These are phyloP conservation scores for Penicillium nucicola DNA, from an alignment of 495 filamentous ascomycete species.

Conservation along the genomic window DNA sequence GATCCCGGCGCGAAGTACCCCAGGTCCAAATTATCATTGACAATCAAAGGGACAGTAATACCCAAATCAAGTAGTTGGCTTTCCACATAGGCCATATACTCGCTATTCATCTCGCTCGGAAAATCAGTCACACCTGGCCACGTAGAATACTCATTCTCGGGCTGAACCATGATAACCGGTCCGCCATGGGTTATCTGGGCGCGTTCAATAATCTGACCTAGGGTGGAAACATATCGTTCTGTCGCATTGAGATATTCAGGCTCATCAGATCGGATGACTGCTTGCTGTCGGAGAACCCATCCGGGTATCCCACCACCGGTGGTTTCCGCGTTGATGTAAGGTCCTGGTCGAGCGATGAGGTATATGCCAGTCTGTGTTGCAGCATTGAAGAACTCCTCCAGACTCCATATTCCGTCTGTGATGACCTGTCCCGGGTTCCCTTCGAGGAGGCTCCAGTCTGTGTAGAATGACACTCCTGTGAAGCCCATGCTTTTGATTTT, in stretches of 20 bases:
- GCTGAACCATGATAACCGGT: slow-evolving; percentile 67
- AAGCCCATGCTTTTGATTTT: slow-evolving; percentile 73
- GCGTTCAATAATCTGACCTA: slow-evolving; percentile 57
- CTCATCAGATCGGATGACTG: slow-evolving; percentile 51
- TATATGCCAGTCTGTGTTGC: slow-evolving; percentile 65
- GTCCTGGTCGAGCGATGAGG: slow-evolving; percentile 62
- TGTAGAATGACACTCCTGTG: slow-evolving; percentile 65
- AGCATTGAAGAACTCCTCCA: slow-evolving; percentile 62
- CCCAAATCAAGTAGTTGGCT: slow-evolving; percentile 58
- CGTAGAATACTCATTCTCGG: slow-evolving; percentile 63
- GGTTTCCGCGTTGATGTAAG: slow-evolving; percentile 64
- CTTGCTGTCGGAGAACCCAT: slow-evolving; percentile 55
- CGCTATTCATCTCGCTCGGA: slow-evolving; percentile 38
- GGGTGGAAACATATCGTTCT: slow-evolving; percentile 33
- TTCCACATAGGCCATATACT: slow-evolving; percentile 62
- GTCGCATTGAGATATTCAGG: slow-evolving; percentile 59
- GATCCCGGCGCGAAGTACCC: slow-evolving; percentile 61
- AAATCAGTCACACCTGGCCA: slow-evolving; percentile 32
- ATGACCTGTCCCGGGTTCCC: slow-evolving; percentile 59
- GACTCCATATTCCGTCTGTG: slow-evolving; percentile 61
- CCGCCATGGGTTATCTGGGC: slow-evolving; percentile 72
- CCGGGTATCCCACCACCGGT: slow-evolving; percentile 57
- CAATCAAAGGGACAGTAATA: slow-evolving; percentile 65
- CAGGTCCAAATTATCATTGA: slow-evolving; percentile 55
- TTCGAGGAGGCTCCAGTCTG: slow-evolving; percentile 68